Base-by-base conservation (phyloP, 208 protist species). In the Crithidia fasciculata region DNA sequence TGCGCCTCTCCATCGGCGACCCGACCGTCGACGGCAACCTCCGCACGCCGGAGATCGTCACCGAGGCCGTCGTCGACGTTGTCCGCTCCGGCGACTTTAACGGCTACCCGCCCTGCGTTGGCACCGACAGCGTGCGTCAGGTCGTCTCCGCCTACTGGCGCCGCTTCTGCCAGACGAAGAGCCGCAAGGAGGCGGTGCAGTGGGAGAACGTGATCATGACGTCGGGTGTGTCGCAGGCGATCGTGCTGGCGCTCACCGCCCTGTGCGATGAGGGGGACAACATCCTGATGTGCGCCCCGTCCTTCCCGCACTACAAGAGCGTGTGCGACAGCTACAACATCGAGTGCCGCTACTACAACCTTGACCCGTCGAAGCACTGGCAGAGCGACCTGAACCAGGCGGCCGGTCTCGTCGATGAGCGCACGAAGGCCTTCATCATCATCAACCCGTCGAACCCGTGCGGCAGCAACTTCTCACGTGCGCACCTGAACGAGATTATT, bases 391-490 rank as follows among this genome's bases (percentile, higher is more conserved):
- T 98, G 18, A 83, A 78, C 10, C 72, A 93, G 36, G 57, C 97
- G 3, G 83, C 79, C 44, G 73, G 77, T n/a, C 65, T 97, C 13
- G 89, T 98, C 12, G 90, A 98, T 63, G 71, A 72, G 6, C 85
- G 81, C 16, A 99, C 97, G 3, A 84, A 77, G 59, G 87, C 84
- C 4, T 95, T 99, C 57, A 44, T 99, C 15, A 74, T 98, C 28
- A 98, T 93, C 68, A 99, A 99, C 85, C 97, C 97, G 7, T 97
- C 91, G 40, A 99, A 99, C 83, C 97, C 97, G 41, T 98, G 96
- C 72, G 97, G 97, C 60, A 96, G 85, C 54, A 94, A 96, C 76
- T 99, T 86, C 77, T 84, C 77, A 16, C 74, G 73, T 8, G 58
- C 89, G 19, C 97, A 99, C 76, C 63, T 98, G n/a, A 59, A 79